Conservation (phyloP, 2,329 filamentous ascomycete species). For the Pseudocercospora cruenta region DNA sequence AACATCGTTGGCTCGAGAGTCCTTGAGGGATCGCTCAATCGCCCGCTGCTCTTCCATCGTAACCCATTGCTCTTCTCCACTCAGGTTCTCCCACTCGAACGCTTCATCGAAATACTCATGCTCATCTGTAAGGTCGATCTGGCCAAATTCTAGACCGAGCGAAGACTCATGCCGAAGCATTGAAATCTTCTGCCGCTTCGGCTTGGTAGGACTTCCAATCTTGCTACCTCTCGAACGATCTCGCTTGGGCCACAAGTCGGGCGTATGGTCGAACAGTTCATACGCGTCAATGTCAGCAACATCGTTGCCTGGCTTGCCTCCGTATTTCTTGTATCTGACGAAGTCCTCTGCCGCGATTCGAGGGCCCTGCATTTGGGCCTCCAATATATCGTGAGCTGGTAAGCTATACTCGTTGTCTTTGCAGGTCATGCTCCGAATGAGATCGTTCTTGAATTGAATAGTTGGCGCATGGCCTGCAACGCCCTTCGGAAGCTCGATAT, state of each 20-base stretch:
- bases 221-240: neutral
- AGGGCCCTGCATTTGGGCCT: neutral
- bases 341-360: neutral
- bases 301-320: neutral
- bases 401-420: constrained; percentile 1
- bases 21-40: neutral
- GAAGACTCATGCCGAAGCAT: neutral
- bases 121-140: neutral
- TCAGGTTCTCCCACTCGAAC: neutral
- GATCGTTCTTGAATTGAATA: constrained; percentile 23
- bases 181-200: neutral
- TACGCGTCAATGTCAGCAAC: neutral
- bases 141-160: neutral
- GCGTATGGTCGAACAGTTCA: neutral
- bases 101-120: neutral
- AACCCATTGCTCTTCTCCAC: neutral
- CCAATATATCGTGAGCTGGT: neutral
- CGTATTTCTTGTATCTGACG: neutral
- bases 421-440: constrained; percentile 28
- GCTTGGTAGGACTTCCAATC: neutral
- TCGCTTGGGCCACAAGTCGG: neutral
- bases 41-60: neutral
- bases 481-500: constrained; percentile 28
- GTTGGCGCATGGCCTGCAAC: constrained; percentile 23
- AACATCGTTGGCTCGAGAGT: neutral